phyloP scores from a whole-genome alignment of 257 asterid species.

The Ophiorrhiza pumila region DNA sequence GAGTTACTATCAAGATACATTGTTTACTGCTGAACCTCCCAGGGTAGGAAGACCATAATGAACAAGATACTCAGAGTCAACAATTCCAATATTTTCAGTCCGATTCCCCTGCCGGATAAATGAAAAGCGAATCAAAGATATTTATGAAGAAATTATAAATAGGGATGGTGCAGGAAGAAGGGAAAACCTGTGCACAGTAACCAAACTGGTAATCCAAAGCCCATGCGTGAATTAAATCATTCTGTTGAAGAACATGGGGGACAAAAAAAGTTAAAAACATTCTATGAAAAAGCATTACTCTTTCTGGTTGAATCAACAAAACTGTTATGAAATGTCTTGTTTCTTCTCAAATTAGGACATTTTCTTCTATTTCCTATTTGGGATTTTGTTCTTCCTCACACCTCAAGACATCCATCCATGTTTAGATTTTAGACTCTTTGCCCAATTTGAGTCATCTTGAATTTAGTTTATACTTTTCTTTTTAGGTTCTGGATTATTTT shows the following conservation, averaged over 20 bases:
- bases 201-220: conserved; percentile 76
- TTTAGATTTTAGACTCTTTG: too few species aligned
- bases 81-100: conserved; percentile 53
- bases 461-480: too few species aligned
- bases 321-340: too few species aligned
- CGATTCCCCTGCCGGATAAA: conserved; percentile 51
- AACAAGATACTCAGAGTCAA: conserved; percentile 66
- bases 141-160: neutral
- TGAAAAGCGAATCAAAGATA: neutral
- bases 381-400: too few species aligned
- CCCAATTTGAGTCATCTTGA: too few species aligned
- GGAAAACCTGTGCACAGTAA: conserved; percentile 64
- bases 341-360: too few species aligned
- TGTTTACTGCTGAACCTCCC: conserved; percentile 47
- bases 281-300: neutral
- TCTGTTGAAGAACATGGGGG: conserved; percentile 32
- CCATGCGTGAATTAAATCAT: conserved; percentile 70
- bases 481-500: too few species aligned
- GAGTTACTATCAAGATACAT: conserved; percentile 27
- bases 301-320: neutral
- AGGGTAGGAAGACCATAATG: conserved; percentile 69
- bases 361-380: too few species aligned
- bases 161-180: neutral
- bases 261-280: neutral
- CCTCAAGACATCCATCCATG: too few species aligned